Evolutionary conservation across 306 rosid genomes (phyloP), one percentile per base, ranked within the genome.

Genomic region (Crotalaria pallida): DNA sequence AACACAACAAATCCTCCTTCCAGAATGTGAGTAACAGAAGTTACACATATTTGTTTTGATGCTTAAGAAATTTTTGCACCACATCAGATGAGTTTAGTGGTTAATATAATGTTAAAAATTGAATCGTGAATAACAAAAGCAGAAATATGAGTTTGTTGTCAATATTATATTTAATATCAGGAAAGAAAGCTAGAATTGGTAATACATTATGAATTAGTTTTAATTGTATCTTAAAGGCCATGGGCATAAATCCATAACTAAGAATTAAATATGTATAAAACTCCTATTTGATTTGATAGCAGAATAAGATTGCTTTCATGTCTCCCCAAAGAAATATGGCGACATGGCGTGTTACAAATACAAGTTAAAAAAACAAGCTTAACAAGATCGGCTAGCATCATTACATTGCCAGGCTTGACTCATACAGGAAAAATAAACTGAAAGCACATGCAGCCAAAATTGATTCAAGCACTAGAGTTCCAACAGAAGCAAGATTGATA

Each of bases 311-410:
- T 40, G 44, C 63, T 23, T 50, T 51, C 63, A 34, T n/a, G 50
- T 38, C 44, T 36, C 21, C 55, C 60, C 9, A 16, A 17, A 18
- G 58, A 26, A 44, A 26, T 33, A 21, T n/a, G n/a, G n/a, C n/a
- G n/a, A 10, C 45, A 17, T 8, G 22, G 18, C 18, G 3, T 50
- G 15, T 21, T 51, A 19, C 6, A 11, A 52, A 27, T 12, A 13
- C 45, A 29, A 19, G 4, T 19, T 55, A 16, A 74, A 43, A 52
- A 50, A 74, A 43, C 60, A 50, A 73, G 17, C 45, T 67, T 59
- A 11, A 22, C 48, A 73, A 33, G 9, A 36, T 16, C 31, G 27
- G 70, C 63, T 67, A 60, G 71, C 56, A 65, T 40, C 68, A 66
- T 59, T 41, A 38, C 71, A 72, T 50, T 50, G 65, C 24, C 27